Evolutionary conservation across 805 yeast species (phyloP).

Genomic region (Babjeviella inositovora): DNA sequence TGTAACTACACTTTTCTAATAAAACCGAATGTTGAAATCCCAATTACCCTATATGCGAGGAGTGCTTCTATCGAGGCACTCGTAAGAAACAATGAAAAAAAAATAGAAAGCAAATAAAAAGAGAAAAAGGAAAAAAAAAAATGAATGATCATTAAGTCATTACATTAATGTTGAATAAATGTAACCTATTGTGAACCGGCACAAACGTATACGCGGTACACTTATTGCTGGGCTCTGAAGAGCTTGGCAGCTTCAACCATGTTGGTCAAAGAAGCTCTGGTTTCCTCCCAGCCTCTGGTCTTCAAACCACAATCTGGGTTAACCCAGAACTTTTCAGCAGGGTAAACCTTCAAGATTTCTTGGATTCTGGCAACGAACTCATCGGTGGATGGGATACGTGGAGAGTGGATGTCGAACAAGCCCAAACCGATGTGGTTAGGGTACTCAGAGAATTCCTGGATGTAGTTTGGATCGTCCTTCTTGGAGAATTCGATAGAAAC

Average conservation of each 20-base stretch:
- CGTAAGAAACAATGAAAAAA: too few species aligned
- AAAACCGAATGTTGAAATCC: constrained; percentile 34
- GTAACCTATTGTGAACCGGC: constrained; percentile 13
- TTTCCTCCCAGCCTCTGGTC: constrained; percentile 99
- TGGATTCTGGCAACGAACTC: constrained; percentile 90
- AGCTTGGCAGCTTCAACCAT: constrained; percentile 99
- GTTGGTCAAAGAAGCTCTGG: constrained; percentile 85
- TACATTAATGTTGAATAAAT: constrained; percentile 33
- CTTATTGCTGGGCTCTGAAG: constrained; percentile 44
- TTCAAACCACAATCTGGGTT: constrained; percentile 99
- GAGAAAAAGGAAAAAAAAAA: constrained; percentile 4
- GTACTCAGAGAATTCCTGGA: constrained; percentile 93
- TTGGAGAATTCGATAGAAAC: constrained; percentile 98
- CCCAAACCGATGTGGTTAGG: constrained; percentile 99
- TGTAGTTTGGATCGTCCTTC: constrained; percentile 98
- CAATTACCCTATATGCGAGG: constrained; percentile 15
- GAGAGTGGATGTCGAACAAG: constrained; percentile 97
- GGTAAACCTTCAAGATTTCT: constrained; percentile 92
- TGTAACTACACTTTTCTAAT: too few species aligned
- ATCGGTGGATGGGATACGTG: constrained; percentile 96
- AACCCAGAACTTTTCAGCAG: constrained; percentile 98
- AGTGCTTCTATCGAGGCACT: too few species aligned
- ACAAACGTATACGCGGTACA: not conserved
- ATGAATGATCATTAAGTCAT: constrained; percentile 5
- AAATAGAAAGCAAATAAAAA: constrained; percentile 5